Evolutionary conservation across 2,329 filamentous ascomycete genomes (phyloP).

Genomic region (Cryphonectria radicalis): DNA sequence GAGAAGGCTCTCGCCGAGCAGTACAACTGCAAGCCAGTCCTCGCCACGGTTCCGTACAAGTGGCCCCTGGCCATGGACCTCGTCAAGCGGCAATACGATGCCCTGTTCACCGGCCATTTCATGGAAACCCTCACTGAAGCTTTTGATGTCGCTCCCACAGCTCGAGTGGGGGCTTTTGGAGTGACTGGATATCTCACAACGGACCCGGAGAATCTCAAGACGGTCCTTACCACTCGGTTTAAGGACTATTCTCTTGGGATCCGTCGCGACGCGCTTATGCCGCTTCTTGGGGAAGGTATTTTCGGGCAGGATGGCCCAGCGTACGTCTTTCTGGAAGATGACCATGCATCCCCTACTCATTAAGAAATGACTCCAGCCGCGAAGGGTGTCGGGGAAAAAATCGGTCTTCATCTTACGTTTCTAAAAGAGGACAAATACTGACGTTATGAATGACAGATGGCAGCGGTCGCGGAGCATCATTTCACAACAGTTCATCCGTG

Average conservation of each 20-base stretch:
- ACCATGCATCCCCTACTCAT: not conserved
- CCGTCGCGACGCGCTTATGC: slow-evolving; percentile 33
- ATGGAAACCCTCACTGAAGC: slow-evolving; percentile 29
- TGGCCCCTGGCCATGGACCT: slow-evolving; percentile 34
- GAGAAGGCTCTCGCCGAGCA: slow-evolving; percentile 25
- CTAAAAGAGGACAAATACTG: not conserved
- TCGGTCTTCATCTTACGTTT: not conserved
- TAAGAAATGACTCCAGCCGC: too few relatives aligned
- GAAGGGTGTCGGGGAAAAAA: not conserved
- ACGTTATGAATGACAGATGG: slow-evolving; percentile 31
- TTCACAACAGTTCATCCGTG: slow-evolving; percentile 34
- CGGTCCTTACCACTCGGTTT: slow-evolving; percentile 37
- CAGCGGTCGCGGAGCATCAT: slow-evolving; percentile 38
- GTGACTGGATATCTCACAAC: slow-evolving; percentile 29
- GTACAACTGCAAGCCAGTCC: slow-evolving; percentile 29
- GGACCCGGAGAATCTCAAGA: slow-evolving; percentile 38
- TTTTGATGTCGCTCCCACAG: slow-evolving; percentile 27
- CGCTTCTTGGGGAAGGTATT: slow-evolving; percentile 41
- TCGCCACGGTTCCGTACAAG: slow-evolving; percentile 29
- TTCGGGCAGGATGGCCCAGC: slow-evolving; percentile 40
- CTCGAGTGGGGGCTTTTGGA: slow-evolving; percentile 29
- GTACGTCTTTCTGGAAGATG: not conserved
- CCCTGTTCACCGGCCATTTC: slow-evolving; percentile 20
- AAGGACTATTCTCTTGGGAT: slow-evolving; percentile 36
- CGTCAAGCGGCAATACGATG: slow-evolving; percentile 30